phyloP scores from a whole-genome alignment of 768 basidiomycete species.

The Russula abietina region DNA sequence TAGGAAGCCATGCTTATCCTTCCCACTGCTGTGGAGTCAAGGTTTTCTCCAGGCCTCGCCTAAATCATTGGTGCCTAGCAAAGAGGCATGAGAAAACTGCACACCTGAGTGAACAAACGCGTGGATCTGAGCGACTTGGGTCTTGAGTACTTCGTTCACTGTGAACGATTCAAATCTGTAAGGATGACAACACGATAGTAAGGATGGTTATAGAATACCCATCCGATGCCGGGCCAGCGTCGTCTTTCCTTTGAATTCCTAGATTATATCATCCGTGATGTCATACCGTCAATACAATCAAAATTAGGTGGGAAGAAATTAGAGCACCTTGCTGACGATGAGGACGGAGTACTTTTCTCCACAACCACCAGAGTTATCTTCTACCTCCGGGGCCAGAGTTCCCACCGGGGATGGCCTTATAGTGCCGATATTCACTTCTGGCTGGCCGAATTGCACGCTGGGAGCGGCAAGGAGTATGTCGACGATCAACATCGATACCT shows the following conservation, averaged over 20 bases:
- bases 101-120: constrained; percentile 87
- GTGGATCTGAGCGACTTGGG: constrained; percentile 73
- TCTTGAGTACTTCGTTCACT: constrained; percentile 77
- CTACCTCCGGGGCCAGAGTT: no score
- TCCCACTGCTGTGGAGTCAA: constrained; percentile 66
- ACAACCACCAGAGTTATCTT: constrained; percentile 75
- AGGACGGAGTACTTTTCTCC: constrained; percentile 71
- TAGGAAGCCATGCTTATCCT: constrained; percentile 24
- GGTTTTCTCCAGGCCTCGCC: constrained; percentile 48
- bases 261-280: background rate
- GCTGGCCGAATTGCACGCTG: no score
- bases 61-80: background rate
- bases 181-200: background rate
- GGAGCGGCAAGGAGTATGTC: no score
- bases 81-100: constrained; percentile 9
- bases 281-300: background rate
- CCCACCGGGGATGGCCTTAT: no score
- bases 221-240: constrained; percentile 72
- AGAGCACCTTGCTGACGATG: constrained; percentile 67
- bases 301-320: background rate
- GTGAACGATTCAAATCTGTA: background rate
- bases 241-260: constrained; percentile 74
- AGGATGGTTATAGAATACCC: constrained; percentile 37
- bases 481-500: no score
- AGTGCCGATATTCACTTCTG: no score